phyloP scores from a whole-genome alignment of 208 protist species.

The Trypanosoma theileri region DNA sequence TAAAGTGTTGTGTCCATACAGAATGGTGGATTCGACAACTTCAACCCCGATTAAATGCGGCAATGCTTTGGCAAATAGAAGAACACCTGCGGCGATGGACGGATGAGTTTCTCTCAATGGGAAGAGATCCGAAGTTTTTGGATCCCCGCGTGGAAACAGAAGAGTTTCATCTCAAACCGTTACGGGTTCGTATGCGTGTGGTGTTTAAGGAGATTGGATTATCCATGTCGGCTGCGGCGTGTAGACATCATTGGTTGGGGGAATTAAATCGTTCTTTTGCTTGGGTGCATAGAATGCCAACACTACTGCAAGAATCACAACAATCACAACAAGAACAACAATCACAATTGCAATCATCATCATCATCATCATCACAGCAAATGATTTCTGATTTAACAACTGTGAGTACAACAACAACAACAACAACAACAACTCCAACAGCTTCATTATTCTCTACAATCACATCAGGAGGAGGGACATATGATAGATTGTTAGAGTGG shows the following conservation, averaged over 20 bases:
- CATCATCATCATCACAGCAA: background rate
- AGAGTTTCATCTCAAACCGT: slow-evolving; percentile 73
- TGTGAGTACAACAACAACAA: background rate
- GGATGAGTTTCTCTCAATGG: slow-evolving; percentile 82
- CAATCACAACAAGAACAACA: background rate
- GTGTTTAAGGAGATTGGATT: slow-evolving; percentile 78
- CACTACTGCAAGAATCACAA: slow-evolving; percentile 50
- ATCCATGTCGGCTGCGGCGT: slow-evolving; percentile 51
- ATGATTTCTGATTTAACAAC: background rate
- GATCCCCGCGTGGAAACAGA: slow-evolving; percentile 57
- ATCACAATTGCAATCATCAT: background rate
- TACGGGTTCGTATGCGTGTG: slow-evolving; percentile 83
- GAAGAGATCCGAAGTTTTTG: slow-evolving; percentile 62
- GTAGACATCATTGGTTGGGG: slow-evolving; percentile 77
- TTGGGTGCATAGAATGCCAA: slow-evolving; percentile 75
- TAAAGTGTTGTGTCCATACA: slow-evolving; percentile 42
- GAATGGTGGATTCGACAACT: slow-evolving; percentile 67
- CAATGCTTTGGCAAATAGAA: slow-evolving; percentile 64
- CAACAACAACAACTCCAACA: slow-evolving; percentile 12
- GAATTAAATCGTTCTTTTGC: slow-evolving; percentile 72
- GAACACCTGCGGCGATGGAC: slow-evolving; percentile 78
- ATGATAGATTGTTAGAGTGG: slow-evolving; percentile 56
- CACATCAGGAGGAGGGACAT: slow-evolving; percentile 11
- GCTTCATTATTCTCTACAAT: slow-evolving; percentile 4
- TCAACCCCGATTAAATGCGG: slow-evolving; percentile 73